These are phyloP conservation scores for Tetradesmus obliquus DNA, from an alignment of 139 green algal species.

Conservation along the genomic window DNA sequence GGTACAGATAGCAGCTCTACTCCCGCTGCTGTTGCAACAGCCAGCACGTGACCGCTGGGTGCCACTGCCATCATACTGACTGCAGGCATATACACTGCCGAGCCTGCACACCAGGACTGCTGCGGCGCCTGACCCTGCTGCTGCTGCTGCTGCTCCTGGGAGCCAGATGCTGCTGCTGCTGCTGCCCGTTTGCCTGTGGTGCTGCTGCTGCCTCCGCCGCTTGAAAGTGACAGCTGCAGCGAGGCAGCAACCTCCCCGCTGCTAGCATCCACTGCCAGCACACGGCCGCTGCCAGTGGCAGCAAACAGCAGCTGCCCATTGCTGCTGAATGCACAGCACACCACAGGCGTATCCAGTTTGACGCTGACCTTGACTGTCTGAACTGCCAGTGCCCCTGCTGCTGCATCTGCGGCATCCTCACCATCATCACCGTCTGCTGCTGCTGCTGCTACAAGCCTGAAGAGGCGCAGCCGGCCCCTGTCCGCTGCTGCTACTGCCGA, in stretches of 20 bases:
- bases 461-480: slow-evolving; percentile 55
- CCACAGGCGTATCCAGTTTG: not conserved
- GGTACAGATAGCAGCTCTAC: slow-evolving; percentile 37
- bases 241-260: slow-evolving; percentile 17
- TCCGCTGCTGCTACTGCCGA: slow-evolving; percentile 72
- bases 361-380: slow-evolving; percentile 11
- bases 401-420: not conserved
- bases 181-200: not conserved
- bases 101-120: not conserved
- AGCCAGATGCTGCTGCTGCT: not conserved
- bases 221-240: not conserved
- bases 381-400: not conserved
- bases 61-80: slow-evolving; percentile 65
- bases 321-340: slow-evolving; percentile 49
- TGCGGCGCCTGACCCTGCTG: not conserved
- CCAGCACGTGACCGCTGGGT: slow-evolving; percentile 74
- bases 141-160: slow-evolving; percentile 17
- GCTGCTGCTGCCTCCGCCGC: not conserved
- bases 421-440: not conserved
- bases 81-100: slow-evolving; percentile 47
- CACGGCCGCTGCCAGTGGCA: not conserved
- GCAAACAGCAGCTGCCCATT: slow-evolving; percentile 49
- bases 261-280: slow-evolving; percentile 6
- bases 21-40: slow-evolving; percentile 63
- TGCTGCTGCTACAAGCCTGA: slow-evolving; percentile 50